Base-by-base conservation (phyloP, 1,139 yeast species). In the Diutina pseudorugosa region DNA sequence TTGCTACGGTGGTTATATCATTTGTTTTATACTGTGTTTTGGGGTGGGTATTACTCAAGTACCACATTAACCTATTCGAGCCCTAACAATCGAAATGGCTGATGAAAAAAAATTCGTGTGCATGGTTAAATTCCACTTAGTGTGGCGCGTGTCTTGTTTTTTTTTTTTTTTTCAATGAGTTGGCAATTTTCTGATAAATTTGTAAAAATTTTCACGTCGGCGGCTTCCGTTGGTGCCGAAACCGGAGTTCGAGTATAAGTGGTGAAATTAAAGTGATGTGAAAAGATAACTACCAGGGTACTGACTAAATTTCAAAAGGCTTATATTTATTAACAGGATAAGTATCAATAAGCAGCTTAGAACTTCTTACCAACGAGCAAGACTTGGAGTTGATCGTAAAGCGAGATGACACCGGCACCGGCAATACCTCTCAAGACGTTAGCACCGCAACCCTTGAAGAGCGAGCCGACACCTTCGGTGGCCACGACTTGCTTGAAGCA, bases 381-480 rank as follows among this genome's bases (percentile, higher is more conserved):
- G 72, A 81, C 66, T 76, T 83, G 89, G 73, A 83, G 75, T 75
- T 83, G 85, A 73, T 83, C 89, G 79, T 83, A 83, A 74, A 83
- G 69, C 71, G 90, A 83, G 69, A 83, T 80, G 62, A 83, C 91
- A 81, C 88, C 89, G 67, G 90, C 90, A 73, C 88, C 88, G 71
- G 90, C 91, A 65, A 84, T 87, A 79, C 89, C 89, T 78, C 90
- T 83, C 72, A 84, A 79, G 73, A 84, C 83, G 85, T 84, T 84
- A 66, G 90, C 90, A 76, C 86, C 90, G 72, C 88, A 83, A 71
- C 91, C 91, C 80, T 82, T 83, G 85, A 84, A 84, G 71, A 84
- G 75, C 62, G 90, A 81, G 57, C 67, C 64, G 62, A 79, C 68
- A 75, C 91, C 90, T 75, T 83, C 89, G 64, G 82, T 78, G 60